These are phyloP conservation scores for Catenaria anguillulae DNA, from an alignment of 371 early-diverging fungal species.

Conservation along the genomic window DNA sequence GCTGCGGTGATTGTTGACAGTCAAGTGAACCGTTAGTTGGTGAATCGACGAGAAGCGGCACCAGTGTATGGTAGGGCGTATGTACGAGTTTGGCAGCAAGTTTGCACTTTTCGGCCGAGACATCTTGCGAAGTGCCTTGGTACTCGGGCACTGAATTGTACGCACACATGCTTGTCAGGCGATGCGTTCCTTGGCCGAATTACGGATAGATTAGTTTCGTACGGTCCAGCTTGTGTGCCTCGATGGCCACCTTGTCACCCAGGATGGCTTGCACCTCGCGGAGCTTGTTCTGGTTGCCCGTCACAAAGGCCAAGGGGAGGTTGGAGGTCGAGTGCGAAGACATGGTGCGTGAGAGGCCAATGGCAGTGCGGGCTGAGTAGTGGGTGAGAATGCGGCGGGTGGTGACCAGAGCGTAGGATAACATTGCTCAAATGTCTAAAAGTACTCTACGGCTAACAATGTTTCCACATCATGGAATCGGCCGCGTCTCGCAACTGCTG, in stretches of 20 bases:
- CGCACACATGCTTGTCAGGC: not conserved
- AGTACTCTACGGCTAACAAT: too few species aligned
- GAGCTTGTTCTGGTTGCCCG: slow-evolving; percentile 87
- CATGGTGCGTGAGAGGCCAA: too few species aligned
- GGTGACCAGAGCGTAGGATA: too few species aligned
- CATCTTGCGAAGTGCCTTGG: slow-evolving; percentile 59
- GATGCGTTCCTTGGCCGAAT: not conserved
- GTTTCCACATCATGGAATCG: too few species aligned
- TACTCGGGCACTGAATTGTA: slow-evolving; percentile 56
- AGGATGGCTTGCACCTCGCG: slow-evolving; percentile 74
- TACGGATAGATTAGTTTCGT: not conserved
- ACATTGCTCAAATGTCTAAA: too few species aligned
- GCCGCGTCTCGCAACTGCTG: too few species aligned
- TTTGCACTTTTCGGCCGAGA: slow-evolving; percentile 66
- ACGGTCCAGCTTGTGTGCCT: slow-evolving; percentile 49
- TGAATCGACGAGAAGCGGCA: not conserved
- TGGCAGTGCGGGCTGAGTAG: too few species aligned
- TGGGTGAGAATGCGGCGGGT: too few species aligned
- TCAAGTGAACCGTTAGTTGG: too few species aligned
- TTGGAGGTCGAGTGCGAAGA: too few species aligned
- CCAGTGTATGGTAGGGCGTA: too few species aligned
- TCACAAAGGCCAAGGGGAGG: slow-evolving; percentile 36
- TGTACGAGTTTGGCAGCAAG: slow-evolving; percentile 48
- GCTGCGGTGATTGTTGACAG: not conserved
- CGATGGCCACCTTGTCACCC: slow-evolving; percentile 28